These are phyloP conservation scores for Delphinella strobiligena DNA, from an alignment of 2,329 filamentous ascomycete species.

Conservation along the genomic window DNA sequence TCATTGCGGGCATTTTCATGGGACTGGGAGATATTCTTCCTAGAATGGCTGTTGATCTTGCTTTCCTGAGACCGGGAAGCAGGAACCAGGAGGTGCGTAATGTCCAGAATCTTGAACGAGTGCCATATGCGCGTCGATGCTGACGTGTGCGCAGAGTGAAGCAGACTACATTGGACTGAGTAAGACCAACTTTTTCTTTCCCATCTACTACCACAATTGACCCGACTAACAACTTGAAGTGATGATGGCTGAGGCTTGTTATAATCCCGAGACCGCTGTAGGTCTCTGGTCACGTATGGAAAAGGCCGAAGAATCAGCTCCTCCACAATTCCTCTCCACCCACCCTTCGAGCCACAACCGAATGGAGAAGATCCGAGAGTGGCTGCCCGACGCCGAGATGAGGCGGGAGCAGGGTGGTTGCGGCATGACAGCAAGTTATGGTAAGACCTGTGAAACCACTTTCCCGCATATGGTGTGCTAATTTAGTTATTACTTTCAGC, in stretches of 20 bases:
- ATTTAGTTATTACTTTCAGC: background rate
- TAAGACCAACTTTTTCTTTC: background rate
- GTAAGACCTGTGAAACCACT: slow-evolving; percentile 8
- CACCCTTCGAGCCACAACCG: slow-evolving; percentile 60
- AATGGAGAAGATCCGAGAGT: slow-evolving; percentile 53
- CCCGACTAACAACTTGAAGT: slow-evolving; percentile 22
- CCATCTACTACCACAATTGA: no score
- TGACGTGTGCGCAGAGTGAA: slow-evolving; percentile 38
- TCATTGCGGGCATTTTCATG: slow-evolving; percentile 25
- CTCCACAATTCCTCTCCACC: slow-evolving; percentile 63
- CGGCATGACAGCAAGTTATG: slow-evolving; percentile 4
- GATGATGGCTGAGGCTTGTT: slow-evolving; percentile 75
- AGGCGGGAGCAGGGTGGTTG: slow-evolving; percentile 19
- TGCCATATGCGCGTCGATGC: no score
- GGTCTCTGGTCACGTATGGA: slow-evolving; percentile 52
- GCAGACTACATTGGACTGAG: slow-evolving; percentile 67
- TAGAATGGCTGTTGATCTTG: slow-evolving; percentile 43
- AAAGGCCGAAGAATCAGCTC: slow-evolving; percentile 31
- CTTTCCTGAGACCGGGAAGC: slow-evolving; percentile 56
- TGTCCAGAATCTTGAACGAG: background rate
- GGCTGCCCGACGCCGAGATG: slow-evolving; percentile 32
- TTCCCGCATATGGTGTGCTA: background rate
- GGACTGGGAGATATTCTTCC: slow-evolving; percentile 29
- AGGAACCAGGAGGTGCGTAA: slow-evolving; percentile 48
- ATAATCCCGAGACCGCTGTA: slow-evolving; percentile 55